These are phyloP conservation scores for Triangularia setosa DNA, from an alignment of 2,329 filamentous ascomycete species.

Conservation along the genomic window DNA sequence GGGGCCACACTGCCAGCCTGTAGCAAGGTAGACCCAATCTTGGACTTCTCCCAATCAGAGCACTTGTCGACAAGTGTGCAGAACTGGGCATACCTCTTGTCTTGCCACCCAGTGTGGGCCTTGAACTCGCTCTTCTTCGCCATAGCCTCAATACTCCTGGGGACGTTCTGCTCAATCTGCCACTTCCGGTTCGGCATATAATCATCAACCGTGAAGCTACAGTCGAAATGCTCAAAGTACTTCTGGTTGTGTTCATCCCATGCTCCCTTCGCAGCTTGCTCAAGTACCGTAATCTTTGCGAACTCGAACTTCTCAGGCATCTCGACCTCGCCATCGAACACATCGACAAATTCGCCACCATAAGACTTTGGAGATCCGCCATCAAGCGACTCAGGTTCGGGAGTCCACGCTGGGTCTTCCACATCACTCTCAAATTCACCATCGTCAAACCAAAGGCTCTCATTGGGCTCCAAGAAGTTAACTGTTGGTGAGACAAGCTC, in stretches of 20 bases:
- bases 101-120: slow-evolving; percentile 25
- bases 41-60: slow-evolving; percentile 44
- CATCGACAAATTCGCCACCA: background rate
- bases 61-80: slow-evolving; percentile 37
- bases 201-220: slow-evolving; percentile 41
- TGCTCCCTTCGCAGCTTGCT: slow-evolving; percentile 1
- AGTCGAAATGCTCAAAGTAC: slow-evolving; percentile 35
- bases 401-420: background rate
- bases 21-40: slow-evolving; percentile 33
- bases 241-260: slow-evolving; percentile 29
- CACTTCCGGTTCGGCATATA: slow-evolving; percentile 40
- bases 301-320: slow-evolving; percentile 17
- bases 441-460: slow-evolving; percentile 33
- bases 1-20: slow-evolving; percentile 33
- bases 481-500: slow-evolving; percentile 20
- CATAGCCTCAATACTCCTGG: slow-evolving; percentile 32
- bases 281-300: slow-evolving; percentile 10
- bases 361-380: background rate
- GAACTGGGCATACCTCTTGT: slow-evolving; percentile 31
- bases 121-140: slow-evolving; percentile 25
- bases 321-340: background rate
- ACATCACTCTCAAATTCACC: slow-evolving; percentile 11
- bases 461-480: slow-evolving; percentile 42
- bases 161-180: slow-evolving; percentile 34
- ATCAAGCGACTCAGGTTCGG: background rate